Evolutionary conservation across 352 stramenopile genomes (phyloP), one percentile per base, ranked within the genome.

Genomic region (Pythium rishiriense): DNA sequence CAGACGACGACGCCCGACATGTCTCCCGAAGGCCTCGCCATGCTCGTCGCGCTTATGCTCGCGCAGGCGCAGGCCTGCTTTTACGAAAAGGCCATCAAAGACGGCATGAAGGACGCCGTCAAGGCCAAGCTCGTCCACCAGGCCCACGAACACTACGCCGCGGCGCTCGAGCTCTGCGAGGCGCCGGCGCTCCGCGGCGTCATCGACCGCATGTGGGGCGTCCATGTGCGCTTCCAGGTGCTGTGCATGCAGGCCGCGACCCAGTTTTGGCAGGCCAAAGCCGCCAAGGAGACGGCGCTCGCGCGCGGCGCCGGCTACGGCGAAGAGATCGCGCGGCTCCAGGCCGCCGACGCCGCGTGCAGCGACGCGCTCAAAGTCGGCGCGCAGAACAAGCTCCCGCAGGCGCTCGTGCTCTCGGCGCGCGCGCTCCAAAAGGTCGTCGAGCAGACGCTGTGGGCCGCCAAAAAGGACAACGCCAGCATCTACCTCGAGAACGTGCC

Each of bases 31-130:
- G 83, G 83, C 1, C 76, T 94, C n/a, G 69, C 73, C n/a, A 74
- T 96, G 57, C 73, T 92, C 15, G 75, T 67, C 31, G 68, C 77
- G 46, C 73, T 96, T 51, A 93, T 96, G 85, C 73, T 96, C 19
- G 87, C 85, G 17, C 87, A 96, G 66, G 85, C 85, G 24, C 87
- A 96, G 61, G 87, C 88, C n/a, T 97, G 89, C 55, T 96, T 96
- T 57, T 97, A 96, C 66, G 87, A 97, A 64, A 97, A 97, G 65
- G 82, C 88, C 21, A 90, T 97, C 29, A 94, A 93, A 52, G 90
- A 97, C 69, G 73, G 85, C 54, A 88, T 91, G 78, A 92, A 91
- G 46, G 76, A 92, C 60, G 76, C 64, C 12, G 83, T 96, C 59
- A 91, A 93, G 73, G 76, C 87, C 22, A 96, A 93, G 58, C 71